Evolutionary conservation across 148 eudicot genomes (phyloP).

Genomic region (Camellia japonica): DNA sequence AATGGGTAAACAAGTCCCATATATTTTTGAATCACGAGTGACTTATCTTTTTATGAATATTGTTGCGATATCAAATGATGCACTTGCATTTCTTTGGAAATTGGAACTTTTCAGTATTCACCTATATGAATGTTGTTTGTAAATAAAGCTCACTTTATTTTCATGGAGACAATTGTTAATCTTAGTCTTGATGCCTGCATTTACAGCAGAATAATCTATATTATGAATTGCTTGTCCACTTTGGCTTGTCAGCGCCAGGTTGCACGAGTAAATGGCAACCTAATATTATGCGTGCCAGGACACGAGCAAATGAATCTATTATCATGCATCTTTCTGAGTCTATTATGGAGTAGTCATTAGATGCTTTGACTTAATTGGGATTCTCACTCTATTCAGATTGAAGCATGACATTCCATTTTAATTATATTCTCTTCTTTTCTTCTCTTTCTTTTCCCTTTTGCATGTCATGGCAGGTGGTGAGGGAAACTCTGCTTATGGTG

Average conservation of each 20-base stretch:
- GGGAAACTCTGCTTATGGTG: constrained; percentile 40
- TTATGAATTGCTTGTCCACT: neutral
- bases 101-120: no score
- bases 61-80: neutral
- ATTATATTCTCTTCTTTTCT: neutral
- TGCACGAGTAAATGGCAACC: neutral
- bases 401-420: neutral
- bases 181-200: neutral
- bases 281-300: no score
- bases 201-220: neutral
- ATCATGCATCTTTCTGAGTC: neutral
- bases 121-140: neutral
- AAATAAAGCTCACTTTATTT: neutral
- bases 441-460: no score
- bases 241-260: neutral
- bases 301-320: neutral
- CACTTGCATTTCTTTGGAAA: neutral
- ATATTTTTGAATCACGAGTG: no score
- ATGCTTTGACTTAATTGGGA: neutral
- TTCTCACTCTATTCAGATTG: neutral
- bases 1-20: no score
- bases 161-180: neutral
- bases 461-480: constrained; percentile 43
- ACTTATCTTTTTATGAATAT: neutral
- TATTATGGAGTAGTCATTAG: neutral